A percentile compares a stretch with the other conserved stretches of the same genome.
These are phyloP conservation scores for Yamadazyma ubonensis DNA, from an alignment of 805 yeast genomes.

Conservation along the genomic window DNA sequence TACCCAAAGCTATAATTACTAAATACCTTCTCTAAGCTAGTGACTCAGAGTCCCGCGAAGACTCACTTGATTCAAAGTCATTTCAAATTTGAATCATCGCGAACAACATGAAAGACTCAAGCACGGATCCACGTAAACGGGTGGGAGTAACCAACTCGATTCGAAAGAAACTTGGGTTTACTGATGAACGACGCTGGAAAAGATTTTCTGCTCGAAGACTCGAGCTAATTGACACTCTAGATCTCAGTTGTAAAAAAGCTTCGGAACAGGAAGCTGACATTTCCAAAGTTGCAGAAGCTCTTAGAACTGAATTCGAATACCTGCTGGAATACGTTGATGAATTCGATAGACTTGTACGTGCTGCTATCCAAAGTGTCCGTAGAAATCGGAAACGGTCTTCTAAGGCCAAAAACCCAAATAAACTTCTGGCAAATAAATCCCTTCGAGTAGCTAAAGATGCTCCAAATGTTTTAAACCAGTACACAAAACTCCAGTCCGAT, in stretches of 20 bases:
- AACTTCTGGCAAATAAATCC: too few species aligned
- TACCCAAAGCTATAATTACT: too few species aligned
- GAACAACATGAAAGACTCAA: constrained; percentile 3
- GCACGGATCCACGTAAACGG: constrained; percentile 35
- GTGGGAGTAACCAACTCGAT: constrained; percentile 58
- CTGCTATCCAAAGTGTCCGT: constrained; percentile 91
- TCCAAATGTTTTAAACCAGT: constrained; percentile 31
- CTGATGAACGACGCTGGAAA: constrained; percentile 85
- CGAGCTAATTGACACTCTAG: constrained; percentile 78
- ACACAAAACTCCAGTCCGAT: constrained; percentile 33
- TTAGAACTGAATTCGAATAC: constrained; percentile 77
- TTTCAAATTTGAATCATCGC: constrained; percentile 1
- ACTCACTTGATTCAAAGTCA: constrained; percentile 10
- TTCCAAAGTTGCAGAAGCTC: constrained; percentile 68
- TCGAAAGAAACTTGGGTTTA: constrained; percentile 64
- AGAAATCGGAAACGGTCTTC: constrained; percentile 75
- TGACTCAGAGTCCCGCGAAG: too few species aligned
- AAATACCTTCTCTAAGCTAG: too few species aligned
- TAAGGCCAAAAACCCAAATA: constrained; percentile 18
- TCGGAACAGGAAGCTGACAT: constrained; percentile 89
- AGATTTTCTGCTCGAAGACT: constrained; percentile 85
- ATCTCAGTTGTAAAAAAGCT: constrained; percentile 70
- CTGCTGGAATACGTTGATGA: constrained; percentile 58
- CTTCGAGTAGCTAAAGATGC: not conserved
- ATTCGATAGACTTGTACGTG: constrained; percentile 85